phyloP scores from a whole-genome alignment of 2,329 filamentous ascomycete species.

The Botrytis cinerea region DNA sequence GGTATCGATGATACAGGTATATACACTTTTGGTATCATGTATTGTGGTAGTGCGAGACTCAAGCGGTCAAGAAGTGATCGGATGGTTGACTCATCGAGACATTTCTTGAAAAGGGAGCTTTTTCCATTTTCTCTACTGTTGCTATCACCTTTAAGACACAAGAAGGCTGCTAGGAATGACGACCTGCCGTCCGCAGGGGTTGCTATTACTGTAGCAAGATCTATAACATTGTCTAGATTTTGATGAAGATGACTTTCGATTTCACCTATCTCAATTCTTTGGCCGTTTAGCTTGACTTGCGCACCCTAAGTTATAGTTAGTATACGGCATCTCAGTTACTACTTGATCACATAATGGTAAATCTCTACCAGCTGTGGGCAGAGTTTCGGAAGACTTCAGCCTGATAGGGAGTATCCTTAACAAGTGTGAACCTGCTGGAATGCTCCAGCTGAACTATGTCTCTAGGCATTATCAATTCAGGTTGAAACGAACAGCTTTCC shows the following conservation, averaged over 20 bases:
- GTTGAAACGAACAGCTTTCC: not conserved
- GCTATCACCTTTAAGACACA: not conserved
- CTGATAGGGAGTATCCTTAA: not conserved
- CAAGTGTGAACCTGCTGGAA: not conserved
- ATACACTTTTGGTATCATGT: constrained; percentile 43
- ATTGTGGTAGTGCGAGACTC: constrained; percentile 30
- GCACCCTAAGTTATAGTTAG: constrained; percentile 6
- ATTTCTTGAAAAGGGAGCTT: not conserved
- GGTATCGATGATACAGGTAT: constrained; percentile 40
- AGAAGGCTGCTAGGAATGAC: constrained; percentile 10
- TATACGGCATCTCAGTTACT: not conserved
- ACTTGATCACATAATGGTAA: not conserved
- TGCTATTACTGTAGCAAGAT: constrained; percentile 5
- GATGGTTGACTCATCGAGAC: constrained; percentile 2
- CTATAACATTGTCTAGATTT: not conserved
- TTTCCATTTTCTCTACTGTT: not conserved
- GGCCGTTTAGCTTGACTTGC: constrained; percentile 65
- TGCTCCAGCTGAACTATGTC: not conserved
- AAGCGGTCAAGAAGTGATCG: not conserved
- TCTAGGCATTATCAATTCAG: not conserved
- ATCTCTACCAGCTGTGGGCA: not conserved
- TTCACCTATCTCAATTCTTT: constrained; percentile 64
- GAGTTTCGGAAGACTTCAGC: not conserved
- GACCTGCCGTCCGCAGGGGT: constrained; percentile 4
- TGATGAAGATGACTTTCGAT: constrained; percentile 45